These are phyloP conservation scores for Bacidia gigantensis DNA, from an alignment of 495 filamentous ascomycete species.

Conservation along the genomic window DNA sequence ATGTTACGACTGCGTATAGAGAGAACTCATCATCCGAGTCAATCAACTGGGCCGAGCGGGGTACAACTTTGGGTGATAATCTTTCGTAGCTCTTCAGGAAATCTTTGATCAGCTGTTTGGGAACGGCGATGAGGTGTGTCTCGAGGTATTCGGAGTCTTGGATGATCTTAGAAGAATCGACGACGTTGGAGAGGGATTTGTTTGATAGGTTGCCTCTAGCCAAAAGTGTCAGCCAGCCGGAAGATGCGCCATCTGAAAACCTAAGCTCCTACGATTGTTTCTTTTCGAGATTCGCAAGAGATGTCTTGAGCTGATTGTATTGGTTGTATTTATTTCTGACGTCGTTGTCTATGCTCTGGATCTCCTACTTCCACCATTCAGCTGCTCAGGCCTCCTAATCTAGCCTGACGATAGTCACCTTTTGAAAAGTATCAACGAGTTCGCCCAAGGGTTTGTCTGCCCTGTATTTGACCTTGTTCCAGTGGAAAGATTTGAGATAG, in stretches of 20 bases:
- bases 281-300: conserved; percentile 62
- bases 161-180: conserved; percentile 64
- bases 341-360: conserved; percentile 79
- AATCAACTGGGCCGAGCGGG: conserved; percentile 65
- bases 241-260: background rate
- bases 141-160: conserved; percentile 92
- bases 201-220: conserved; percentile 82
- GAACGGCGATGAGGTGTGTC: conserved; percentile 84
- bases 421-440: conserved; percentile 71
- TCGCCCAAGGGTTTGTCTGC: conserved; percentile 79
- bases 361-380: conserved; percentile 43
- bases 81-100: conserved; percentile 85
- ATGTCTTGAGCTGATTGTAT: conserved; percentile 81
- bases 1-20: conserved; percentile 76
- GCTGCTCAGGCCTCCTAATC: background rate
- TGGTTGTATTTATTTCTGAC: conserved; percentile 85
- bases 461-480: conserved; percentile 96
- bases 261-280: conserved; percentile 58
- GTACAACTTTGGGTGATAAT: conserved; percentile 71
- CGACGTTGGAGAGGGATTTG: conserved; percentile 77
- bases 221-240: conserved; percentile 11
- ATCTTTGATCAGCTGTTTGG: conserved; percentile 61
- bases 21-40: conserved; percentile 76
- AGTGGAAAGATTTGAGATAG: conserved; percentile 76
- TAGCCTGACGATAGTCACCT: conserved; percentile 34